Evolutionary conservation across 164 flowering plant species (phyloP).

Genomic region (Macadamia tetraphylla): DNA sequence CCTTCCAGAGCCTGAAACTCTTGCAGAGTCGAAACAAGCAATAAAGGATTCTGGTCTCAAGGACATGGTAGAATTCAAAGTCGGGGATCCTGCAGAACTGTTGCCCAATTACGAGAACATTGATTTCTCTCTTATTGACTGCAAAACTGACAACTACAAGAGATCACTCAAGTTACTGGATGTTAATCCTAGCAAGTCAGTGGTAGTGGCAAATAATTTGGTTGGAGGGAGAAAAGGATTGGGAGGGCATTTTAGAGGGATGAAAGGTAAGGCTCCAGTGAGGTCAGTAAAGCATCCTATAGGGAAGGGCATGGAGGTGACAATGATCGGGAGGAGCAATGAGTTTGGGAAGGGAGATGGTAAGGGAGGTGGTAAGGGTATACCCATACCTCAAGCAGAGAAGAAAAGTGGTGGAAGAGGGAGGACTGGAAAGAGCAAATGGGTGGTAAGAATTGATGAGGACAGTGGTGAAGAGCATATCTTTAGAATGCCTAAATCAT

Average conservation of each 20-base stretch:
- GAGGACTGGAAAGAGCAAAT: slow-evolving; percentile 32
- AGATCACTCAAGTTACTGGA: slow-evolving; percentile 4
- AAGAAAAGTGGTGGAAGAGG: slow-evolving; percentile 8
- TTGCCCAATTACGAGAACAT: slow-evolving; percentile 5
- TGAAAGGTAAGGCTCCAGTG: slow-evolving; percentile 25
- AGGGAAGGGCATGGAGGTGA: slow-evolving; percentile 8
- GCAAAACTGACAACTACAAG: background rate
- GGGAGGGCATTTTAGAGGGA: slow-evolving; percentile 24
- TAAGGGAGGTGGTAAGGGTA: slow-evolving; percentile 10
- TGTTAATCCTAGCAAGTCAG: slow-evolving; percentile 11
- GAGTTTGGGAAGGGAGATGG: slow-evolving; percentile 6
- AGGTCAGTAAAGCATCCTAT: slow-evolving; percentile 13
- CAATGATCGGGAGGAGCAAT: background rate
- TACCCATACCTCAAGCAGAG: slow-evolving; percentile 1
- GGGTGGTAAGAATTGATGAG: slow-evolving; percentile 45
- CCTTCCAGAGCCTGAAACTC: background rate
- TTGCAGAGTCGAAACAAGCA: background rate
- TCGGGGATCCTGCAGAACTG: slow-evolving; percentile 13
- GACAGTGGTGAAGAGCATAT: slow-evolving; percentile 57
- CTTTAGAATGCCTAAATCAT: slow-evolving; percentile 26
- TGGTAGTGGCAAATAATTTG: slow-evolving; percentile 7
- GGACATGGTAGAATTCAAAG: slow-evolving; percentile 3
- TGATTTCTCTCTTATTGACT: slow-evolving; percentile 9
- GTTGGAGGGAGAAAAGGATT: slow-evolving; percentile 6
- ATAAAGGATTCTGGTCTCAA: background rate